Evolutionary conservation across 2,329 filamentous ascomycete genomes (phyloP), one percentile per base, ranked within the genome.

Genomic region (Colletotrichum navitas): DNA sequence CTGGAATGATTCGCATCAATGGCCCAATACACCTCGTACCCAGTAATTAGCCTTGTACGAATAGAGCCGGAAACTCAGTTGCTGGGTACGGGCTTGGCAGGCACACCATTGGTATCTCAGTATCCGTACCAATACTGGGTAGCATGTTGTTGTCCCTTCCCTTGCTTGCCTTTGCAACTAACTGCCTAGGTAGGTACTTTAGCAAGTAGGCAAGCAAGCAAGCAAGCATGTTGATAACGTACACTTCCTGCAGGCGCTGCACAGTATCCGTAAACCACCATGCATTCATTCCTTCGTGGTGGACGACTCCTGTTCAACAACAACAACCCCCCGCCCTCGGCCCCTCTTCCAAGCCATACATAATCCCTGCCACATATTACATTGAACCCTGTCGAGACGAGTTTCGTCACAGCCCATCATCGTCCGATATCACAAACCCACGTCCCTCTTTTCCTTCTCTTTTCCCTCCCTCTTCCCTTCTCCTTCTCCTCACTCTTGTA

Each of bases 331-430:
- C n/a, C n/a, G 29, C 36, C 39, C 51, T 45, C 26, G 32, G 12
- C 26, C 18, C 41, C n/a, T 34, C 36, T 32, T 36, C 49, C 47
- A 21, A 24, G n/a, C 39, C 12, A n/a, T 45, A 49, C 7, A n/a
- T n/a, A n/a, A n/a, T 14, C n/a, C 24, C 7, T 39, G 24, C 32
- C 47, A 29, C 47, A 36, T 5, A 16, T 16, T 16, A 14, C 32
- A 24, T 36, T 32, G 14, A 29, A 29, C 68, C 68, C 47, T 71
- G 68, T 68, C 65, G 59, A 71, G 65, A 68, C 68, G 68, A 63
- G 65, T 71, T 71, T 71, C 47, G 68, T 71, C 59, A 71, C 68
- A 68, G 65, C 68, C 59, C 68, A 68, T 71, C 54, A 60, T 68
- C 68, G 65, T 71, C 68, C 68, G 65, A 71, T 71, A 63, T 66